Evolutionary conservation across 257 asterid genomes (phyloP).

Genomic region (Solanum ossicruentum): DNA sequence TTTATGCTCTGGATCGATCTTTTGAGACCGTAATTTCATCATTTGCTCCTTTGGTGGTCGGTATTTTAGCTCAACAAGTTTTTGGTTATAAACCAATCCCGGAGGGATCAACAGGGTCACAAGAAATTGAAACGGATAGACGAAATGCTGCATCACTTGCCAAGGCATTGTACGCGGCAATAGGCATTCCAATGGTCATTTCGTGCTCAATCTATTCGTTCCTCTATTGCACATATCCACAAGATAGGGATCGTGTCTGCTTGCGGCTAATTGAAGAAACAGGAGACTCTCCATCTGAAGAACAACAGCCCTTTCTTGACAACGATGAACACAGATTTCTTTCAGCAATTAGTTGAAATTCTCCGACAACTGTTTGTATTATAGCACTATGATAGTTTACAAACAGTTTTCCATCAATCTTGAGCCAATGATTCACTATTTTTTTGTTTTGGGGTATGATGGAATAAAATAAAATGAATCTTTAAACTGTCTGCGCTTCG

Average conservation of each 20-base stretch:
- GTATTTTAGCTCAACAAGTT: constrained; percentile 41
- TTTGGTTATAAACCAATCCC: constrained; percentile 58
- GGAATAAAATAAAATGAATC: no score
- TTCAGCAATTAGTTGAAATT: not conserved
- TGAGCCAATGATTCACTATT: no score
- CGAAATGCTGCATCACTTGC: constrained; percentile 76
- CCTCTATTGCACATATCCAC: constrained; percentile 3
- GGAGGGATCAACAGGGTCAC: not conserved
- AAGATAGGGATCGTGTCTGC: constrained; percentile 37
- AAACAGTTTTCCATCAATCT: no score
- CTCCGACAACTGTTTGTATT: no score
- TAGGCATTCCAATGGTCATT: constrained; percentile 60
- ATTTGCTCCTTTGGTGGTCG: constrained; percentile 69
- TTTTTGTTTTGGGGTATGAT: no score
- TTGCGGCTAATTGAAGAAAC: constrained; percentile 24
- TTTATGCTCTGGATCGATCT: constrained; percentile 1
- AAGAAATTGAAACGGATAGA: constrained; percentile 19
- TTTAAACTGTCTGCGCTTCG: no score
- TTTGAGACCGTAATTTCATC: constrained; percentile 61
- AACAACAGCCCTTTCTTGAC: not conserved
- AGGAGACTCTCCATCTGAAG: not conserved
- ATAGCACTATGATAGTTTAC: not conserved
- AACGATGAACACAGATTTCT: constrained; percentile 15
- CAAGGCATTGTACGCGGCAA: constrained; percentile 78
- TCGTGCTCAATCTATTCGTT: constrained; percentile 41